Percentiles rank a stretch among this genome's conserved stretches.
These are phyloP conservation scores for Thelephora ganbajun DNA, from an alignment of 768 basidiomycete genomes.

Conservation along the genomic window DNA sequence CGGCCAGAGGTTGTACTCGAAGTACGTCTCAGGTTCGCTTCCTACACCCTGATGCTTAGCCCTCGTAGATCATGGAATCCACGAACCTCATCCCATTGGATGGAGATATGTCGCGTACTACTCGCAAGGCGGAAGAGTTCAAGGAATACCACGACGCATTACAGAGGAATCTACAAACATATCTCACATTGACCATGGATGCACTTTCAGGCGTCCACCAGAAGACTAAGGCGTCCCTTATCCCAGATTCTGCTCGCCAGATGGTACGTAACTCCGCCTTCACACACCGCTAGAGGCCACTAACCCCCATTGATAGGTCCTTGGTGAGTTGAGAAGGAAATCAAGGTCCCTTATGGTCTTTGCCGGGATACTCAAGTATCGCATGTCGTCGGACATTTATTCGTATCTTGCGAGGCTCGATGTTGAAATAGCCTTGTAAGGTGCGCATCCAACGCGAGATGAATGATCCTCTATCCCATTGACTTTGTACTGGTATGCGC, in stretches of 20 bases:
- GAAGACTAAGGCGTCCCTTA: constrained; percentile 53
- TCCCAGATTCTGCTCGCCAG: constrained; percentile 64
- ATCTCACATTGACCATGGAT: constrained; percentile 88
- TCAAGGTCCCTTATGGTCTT: constrained; percentile 81
- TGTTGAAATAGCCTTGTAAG: constrained; percentile 69
- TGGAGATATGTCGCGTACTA: constrained; percentile 75
- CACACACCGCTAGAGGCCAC: constrained; percentile 8
- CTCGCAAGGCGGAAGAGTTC: constrained; percentile 79
- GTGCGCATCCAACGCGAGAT: background rate
- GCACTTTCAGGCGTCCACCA: constrained; percentile 74
- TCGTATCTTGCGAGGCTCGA: constrained; percentile 76
- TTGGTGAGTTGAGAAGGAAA: constrained; percentile 59
- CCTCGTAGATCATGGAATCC: constrained; percentile 67
- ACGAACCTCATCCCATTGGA: constrained; percentile 80
- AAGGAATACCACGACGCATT: constrained; percentile 75
- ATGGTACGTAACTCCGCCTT: constrained; percentile 35
- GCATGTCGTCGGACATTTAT: constrained; percentile 85
- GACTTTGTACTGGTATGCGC: no score
- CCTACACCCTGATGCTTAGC: background rate
- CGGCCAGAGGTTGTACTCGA: constrained; percentile 69
- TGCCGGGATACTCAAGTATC: constrained; percentile 76
- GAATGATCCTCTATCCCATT: no score
- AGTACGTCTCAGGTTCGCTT: constrained; percentile 30
- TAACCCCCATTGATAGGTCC: constrained; percentile 28
- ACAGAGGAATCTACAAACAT: constrained; percentile 79